Evolutionary conservation across 257 asterid genomes (phyloP), one percentile per base, ranked within the genome.

Genomic region (Marsdenia floribunda): DNA sequence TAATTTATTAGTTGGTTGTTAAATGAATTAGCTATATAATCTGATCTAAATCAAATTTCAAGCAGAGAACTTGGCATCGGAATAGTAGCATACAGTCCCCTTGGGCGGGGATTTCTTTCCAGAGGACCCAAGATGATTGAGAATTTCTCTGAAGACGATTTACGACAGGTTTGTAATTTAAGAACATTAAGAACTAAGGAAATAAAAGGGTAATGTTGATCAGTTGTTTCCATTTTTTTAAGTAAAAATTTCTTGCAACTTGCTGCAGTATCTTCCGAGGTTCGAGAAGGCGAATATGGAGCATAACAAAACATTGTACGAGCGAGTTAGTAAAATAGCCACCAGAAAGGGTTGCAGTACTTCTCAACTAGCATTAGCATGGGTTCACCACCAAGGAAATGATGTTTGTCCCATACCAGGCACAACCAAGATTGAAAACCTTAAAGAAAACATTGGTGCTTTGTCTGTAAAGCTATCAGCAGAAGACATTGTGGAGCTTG

Each of bases 11-110:
- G n/a, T n/a, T n/a, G n/a, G n/a, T n/a, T n/a, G n/a, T n/a, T n/a
- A n/a, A n/a, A n/a, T n/a, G n/a, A n/a, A n/a, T n/a, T n/a, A n/a
- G n/a, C n/a, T n/a, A n/a, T n/a, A n/a, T n/a, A n/a, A n/a, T 13
- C 5, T 12, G 57, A 24, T 24, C 8, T 4, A 2, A 13, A 19
- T 24, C 46, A 33, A 63, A 10, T 13, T 59, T 55, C 15, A 18
- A 5, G 15, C 11, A 81, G 87, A 61, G 84, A 84, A 68, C 87
- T 84, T 71, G 85, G 84, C 68, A 84, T 84, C 14, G 85, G 84
- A 18, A 71, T 84, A 14, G 85, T 84, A 4, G 78, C 85, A 13
- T 81, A 84, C 73, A 84, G 87, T 77, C 87, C 87, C 73, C 81
- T 84, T 0, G 87, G 85, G 21, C 78, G 84, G 49, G 85, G 85